Conservation (phyloP, 2,329 filamentous ascomycete species). For the Verticillium alfalfae region DNA sequence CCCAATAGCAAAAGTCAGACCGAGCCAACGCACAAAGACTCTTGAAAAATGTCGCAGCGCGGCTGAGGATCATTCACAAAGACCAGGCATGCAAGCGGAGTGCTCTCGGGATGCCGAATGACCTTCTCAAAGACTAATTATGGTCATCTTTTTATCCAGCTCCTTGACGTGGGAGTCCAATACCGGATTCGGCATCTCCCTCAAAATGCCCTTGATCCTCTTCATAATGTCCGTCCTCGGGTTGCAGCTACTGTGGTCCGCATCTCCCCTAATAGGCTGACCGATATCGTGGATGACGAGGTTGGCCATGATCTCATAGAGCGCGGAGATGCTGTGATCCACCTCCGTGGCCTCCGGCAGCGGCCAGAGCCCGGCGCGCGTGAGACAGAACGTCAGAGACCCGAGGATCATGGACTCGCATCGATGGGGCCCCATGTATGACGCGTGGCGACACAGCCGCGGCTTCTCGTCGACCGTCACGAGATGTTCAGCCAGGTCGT, state of each 20-base stretch:
- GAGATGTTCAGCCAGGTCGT: constrained; percentile 17
- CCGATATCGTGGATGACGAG: constrained; percentile 21
- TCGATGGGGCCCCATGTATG: constrained; percentile 25
- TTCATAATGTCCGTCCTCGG: constrained; percentile 12
- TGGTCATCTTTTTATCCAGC: constrained; percentile 8
- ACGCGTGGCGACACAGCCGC: constrained; percentile 24
- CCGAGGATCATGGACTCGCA: constrained; percentile 31
- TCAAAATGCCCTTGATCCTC: constrained; percentile 13
- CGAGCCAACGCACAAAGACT: too few relatives aligned
- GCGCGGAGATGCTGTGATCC: constrained; percentile 15
- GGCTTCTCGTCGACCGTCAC: constrained; percentile 21
- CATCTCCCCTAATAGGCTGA: constrained; percentile 3
- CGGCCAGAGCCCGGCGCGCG: constrained; percentile 24
- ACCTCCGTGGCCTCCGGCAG: constrained; percentile 17
- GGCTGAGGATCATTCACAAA: too few relatives aligned
- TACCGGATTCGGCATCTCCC: constrained; percentile 11
- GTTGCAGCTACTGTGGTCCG: constrained; percentile 16
- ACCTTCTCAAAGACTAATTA: background rate
- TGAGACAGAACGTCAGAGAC: constrained; percentile 26
- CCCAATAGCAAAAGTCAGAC: too few relatives aligned
- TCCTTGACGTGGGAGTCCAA: constrained; percentile 5
- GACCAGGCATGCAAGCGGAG: too few relatives aligned
- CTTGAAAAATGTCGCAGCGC: too few relatives aligned
- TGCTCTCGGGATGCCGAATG: too few relatives aligned
- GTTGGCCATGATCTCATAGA: constrained; percentile 16